These are phyloP conservation scores for Diaporthe amygdali DNA, from an alignment of 2,329 filamentous ascomycete genomes.

Conservation along the genomic window DNA sequence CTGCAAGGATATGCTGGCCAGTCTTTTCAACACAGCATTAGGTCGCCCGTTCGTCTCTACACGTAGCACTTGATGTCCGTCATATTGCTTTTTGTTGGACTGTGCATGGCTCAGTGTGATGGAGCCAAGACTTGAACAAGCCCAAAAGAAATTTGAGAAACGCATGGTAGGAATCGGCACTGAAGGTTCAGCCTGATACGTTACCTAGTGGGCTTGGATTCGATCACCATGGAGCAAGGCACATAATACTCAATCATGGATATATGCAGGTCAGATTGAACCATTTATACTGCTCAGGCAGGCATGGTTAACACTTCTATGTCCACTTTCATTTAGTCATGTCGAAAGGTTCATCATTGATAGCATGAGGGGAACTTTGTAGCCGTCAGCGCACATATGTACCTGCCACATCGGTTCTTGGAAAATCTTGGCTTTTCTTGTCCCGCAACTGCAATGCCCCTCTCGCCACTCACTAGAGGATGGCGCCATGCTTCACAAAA, in stretches of 20 bases:
- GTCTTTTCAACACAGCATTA: neutral
- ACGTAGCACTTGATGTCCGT: neutral
- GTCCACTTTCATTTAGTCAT: neutral
- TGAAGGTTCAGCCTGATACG: no score
- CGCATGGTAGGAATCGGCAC: neutral
- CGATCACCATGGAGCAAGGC: neutral
- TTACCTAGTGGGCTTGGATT: neutral
- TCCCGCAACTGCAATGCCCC: neutral
- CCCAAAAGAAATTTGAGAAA: neutral
- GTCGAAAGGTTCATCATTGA: neutral
- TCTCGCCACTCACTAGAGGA: neutral
- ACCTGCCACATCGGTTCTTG: neutral
- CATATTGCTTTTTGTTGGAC: neutral
- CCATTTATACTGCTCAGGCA: neutral
- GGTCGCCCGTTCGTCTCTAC: neutral
- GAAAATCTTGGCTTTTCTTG: constrained; percentile 14
- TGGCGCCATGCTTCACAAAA: neutral
- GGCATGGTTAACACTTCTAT: neutral
- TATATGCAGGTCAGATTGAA: neutral
- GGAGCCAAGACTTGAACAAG: neutral
- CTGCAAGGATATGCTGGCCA: neutral
- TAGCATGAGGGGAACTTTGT: constrained; percentile 9
- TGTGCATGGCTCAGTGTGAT: neutral
- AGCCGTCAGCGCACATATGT: constrained; percentile 4
- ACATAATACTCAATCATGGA: rapidly evolving